Evolutionary conservation across 495 filamentous ascomycete genomes (phyloP).

Genomic region (Jackrogersella minutella): DNA sequence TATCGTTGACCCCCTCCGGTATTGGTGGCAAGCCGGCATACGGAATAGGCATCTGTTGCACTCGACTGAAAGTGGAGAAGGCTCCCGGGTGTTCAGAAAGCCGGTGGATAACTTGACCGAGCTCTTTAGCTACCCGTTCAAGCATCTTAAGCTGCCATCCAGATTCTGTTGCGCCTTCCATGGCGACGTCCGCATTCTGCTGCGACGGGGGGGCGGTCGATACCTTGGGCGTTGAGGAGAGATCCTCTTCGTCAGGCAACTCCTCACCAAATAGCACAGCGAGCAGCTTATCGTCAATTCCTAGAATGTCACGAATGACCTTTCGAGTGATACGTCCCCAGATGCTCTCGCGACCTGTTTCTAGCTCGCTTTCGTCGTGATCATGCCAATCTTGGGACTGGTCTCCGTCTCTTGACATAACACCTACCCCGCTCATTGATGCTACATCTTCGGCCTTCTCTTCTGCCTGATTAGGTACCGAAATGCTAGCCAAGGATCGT

Average conservation of each 20-base stretch:
- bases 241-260: slow-evolving; percentile 66
- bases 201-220: slow-evolving; percentile 35
- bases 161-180: slow-evolving; percentile 53
- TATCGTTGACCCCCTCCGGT: slow-evolving; percentile 54
- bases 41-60: slow-evolving; percentile 60
- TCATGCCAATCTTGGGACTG: slow-evolving; percentile 52
- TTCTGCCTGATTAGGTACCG: slow-evolving; percentile 22
- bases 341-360: slow-evolving; percentile 65
- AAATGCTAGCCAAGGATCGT: slow-evolving; percentile 45
- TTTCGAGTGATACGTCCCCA: slow-evolving; percentile 84
- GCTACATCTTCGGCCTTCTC: slow-evolving; percentile 33
- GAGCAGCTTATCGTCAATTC: slow-evolving; percentile 85
- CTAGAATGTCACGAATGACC: slow-evolving; percentile 87
- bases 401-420: slow-evolving; percentile 47
- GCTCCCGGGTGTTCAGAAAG: slow-evolving; percentile 81
- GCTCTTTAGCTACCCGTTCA: slow-evolving; percentile 83
- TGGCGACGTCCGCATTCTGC: slow-evolving; percentile 1
- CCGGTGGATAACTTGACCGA: slow-evolving; percentile 83
- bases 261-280: slow-evolving; percentile 88
- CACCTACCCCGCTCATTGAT: slow-evolving; percentile 37
- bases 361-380: slow-evolving; percentile 46
- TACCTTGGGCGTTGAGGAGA: slow-evolving; percentile 53
- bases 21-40: slow-evolving; percentile 65
- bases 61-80: slow-evolving; percentile 75
- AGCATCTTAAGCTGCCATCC: slow-evolving; percentile 81